These are phyloP conservation scores for Solanum tarijense DNA, from an alignment of 257 asterid genomes.

Conservation along the genomic window DNA sequence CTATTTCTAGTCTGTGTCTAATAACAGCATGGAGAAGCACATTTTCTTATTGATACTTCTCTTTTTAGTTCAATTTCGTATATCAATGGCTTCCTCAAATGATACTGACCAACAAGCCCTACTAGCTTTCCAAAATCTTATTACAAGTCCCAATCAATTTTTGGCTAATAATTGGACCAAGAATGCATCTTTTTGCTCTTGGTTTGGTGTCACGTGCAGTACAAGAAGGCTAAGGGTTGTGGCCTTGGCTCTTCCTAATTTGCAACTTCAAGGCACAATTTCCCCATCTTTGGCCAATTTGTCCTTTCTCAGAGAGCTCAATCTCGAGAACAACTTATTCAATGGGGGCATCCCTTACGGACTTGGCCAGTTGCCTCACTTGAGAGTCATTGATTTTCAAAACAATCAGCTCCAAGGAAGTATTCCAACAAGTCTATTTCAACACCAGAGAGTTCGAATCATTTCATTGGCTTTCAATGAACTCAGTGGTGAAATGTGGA, in stretches of 20 bases:
- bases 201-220: neutral
- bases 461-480: neutral
- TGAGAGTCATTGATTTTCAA: too few species aligned
- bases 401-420: neutral
- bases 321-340: too few species aligned
- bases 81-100: neutral
- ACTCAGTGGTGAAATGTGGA: neutral
- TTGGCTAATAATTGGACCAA: neutral
- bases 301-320: slow-evolving; percentile 8
- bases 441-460: neutral
- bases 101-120: neutral
- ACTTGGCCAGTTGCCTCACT: too few species aligned
- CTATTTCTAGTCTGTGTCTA: too few species aligned
- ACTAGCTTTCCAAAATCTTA: neutral
- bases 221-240: slow-evolving; percentile 1
- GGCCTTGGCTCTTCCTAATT: slow-evolving; percentile 6
- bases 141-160: neutral
- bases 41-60: too few species aligned
- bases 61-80: neutral
- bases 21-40: neutral
- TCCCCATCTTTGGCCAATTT: slow-evolving; percentile 20
- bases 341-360: too few species aligned
- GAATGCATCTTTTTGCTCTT: neutral
- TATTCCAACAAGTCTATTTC: neutral
- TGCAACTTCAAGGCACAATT: slow-evolving; percentile 17